Base-by-base conservation (phyloP, 441 rosid species). In the Adansonia grandidieri region DNA sequence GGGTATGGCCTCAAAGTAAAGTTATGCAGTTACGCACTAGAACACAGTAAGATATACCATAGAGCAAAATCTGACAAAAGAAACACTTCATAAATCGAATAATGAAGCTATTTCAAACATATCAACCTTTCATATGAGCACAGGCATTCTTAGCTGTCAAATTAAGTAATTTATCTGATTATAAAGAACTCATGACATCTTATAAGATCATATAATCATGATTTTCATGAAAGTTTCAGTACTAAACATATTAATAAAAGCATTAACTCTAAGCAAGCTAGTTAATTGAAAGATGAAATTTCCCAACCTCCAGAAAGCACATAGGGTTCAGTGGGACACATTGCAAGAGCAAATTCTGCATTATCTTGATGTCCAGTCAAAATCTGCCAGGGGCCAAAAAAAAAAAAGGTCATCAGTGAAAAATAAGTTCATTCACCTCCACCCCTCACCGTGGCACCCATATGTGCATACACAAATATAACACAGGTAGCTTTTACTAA, bases 341-440 rank as follows among this genome's bases (percentile, higher is more conserved):
- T 91, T 60, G 99, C 97, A 79, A 97, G 98, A 80, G 99, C 99
- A 83, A 92, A 97, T 84, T 97, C 99, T 28, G 99, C 99, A 93
- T 95, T 92, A 79, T 97, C 99, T 84, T 88, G 91, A 85, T 97
- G 99, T 64, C 99, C 99, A 67, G 97, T 95, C 85, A 97, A 87
- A 81, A 97, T 88, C 99, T 97, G 88, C 83, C 42, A 76, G 69
- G 6, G 14, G 32, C 32, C 32, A 28, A 28, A 84, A 64, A 66
- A 40, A 20, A n/a, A 77, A 11, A n/a, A n/a, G n/a, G 9, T 54
- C 8, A 37, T 19, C 32, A 72, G 32, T 54, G 61, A 5, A 44
- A 54, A 54, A 80, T n/a, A n/a, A 54, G 58, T 28, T 75, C 42
- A 73, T 14, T 58, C 28, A 14, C 0, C n/a, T 28, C 44, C 19